Evolutionary conservation across 2,329 filamentous ascomycete genomes (phyloP).

Genomic region (Allantophomopsis lycopodina): DNA sequence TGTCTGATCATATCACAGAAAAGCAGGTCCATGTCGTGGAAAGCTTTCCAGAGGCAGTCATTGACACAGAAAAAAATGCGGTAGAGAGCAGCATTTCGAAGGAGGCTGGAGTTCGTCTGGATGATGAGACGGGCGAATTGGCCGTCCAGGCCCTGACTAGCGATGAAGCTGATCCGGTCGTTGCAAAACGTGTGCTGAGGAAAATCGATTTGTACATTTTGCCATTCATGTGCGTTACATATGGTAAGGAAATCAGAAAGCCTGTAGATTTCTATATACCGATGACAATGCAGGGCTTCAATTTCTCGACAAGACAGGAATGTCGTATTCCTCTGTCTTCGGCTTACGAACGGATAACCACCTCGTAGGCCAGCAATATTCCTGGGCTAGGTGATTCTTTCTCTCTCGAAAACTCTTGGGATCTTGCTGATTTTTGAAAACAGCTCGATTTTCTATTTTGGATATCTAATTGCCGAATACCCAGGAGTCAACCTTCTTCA

Average conservation of each 20-base stretch:
- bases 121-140: constrained; percentile 19
- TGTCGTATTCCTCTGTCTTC: constrained; percentile 39
- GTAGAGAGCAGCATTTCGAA: no score
- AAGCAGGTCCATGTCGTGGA: constrained; percentile 4
- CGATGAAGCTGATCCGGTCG: constrained; percentile 10
- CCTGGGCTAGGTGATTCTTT: constrained; percentile 19
- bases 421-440: constrained; percentile 6
- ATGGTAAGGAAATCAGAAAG: not conserved
- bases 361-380: constrained; percentile 23
- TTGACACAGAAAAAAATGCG: no score
- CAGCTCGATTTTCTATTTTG: constrained; percentile 21
- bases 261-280: not conserved
- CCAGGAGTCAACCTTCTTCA: constrained; percentile 19
- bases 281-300: constrained; percentile 1
- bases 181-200: constrained; percentile 9
- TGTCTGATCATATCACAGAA: not conserved
- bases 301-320: constrained; percentile 23
- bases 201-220: constrained; percentile 11
- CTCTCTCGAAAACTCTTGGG: not conserved
- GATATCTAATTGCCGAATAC: constrained; percentile 20
- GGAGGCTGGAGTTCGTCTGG: constrained; percentile 2
- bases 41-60: no score
- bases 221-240: constrained; percentile 11
- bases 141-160: constrained; percentile 20
- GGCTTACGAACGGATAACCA: constrained; percentile 28